phyloP scores from a whole-genome alignment of 2,329 filamentous ascomycete genomes.

The Apiospora rasikravindrae region DNA sequence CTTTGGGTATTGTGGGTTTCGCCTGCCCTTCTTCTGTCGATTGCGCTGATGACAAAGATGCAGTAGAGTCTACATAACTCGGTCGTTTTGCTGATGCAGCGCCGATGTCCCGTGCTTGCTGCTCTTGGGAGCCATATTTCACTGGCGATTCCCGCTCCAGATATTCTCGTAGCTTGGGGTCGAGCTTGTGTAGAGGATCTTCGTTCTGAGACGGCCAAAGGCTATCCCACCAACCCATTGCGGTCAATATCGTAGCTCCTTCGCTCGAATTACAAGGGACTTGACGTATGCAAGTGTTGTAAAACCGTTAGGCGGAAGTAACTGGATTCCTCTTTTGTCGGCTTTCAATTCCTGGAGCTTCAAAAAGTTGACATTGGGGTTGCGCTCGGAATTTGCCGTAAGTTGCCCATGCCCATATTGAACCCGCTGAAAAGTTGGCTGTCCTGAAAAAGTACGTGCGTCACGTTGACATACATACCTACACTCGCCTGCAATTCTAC shows the following conservation, averaged over 20 bases:
- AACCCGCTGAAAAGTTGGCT: constrained; percentile 10
- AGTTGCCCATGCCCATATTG: neutral
- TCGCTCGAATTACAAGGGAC: neutral
- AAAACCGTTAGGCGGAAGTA: neutral
- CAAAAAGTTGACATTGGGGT: constrained; percentile 3
- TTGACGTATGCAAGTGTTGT: neutral
- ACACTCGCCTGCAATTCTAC: no score
- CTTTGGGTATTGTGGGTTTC: constrained; percentile 47
- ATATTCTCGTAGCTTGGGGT: constrained; percentile 83
- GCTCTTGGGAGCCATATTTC: constrained; percentile 57
- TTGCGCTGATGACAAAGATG: constrained; percentile 18
- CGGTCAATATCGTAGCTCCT: neutral
- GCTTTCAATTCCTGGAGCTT: neutral
- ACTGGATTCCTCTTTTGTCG: neutral
- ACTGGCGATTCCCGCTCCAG: constrained; percentile 81
- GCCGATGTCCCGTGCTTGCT: constrained; percentile 25
- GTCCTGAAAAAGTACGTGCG: neutral
- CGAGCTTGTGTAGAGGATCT: constrained; percentile 75
- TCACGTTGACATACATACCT: neutral
- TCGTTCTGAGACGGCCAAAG: constrained; percentile 58
- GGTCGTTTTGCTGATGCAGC: constrained; percentile 21
- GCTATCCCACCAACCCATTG: constrained; percentile 64
- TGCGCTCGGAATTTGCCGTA: constrained; percentile 6
- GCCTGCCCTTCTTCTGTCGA: constrained; percentile 21
- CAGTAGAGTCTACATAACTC: constrained; percentile 19